phyloP scores from a whole-genome alignment of 129 eudicot species.

The Silybum marianum region DNA sequence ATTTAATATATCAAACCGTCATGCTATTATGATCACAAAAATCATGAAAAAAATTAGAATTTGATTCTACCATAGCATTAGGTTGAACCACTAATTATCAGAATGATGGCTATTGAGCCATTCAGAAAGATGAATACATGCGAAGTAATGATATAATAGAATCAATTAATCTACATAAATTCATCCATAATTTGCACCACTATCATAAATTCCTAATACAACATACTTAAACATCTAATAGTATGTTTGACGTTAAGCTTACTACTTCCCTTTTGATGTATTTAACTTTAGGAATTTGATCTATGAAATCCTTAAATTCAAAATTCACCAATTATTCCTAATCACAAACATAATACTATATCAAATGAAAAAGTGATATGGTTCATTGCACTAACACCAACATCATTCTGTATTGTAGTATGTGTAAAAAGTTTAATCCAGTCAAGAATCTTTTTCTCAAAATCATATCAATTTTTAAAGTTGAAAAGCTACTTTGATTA shows the following conservation, averaged over 20 bases:
- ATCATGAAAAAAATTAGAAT: neutral
- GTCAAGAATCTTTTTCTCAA: slow-evolving; percentile 13
- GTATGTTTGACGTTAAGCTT: neutral
- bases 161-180: neutral
- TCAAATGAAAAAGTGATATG: neutral
- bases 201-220: slow-evolving; percentile 14
- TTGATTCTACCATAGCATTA: neutral
- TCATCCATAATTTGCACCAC: slow-evolving; percentile 26
- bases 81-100: neutral
- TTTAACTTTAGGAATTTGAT: slow-evolving; percentile 4
- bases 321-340: neutral
- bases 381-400: slow-evolving; percentile 7
- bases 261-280: neutral
- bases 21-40: neutral
- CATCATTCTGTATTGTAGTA: neutral
- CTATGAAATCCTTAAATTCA: neutral
- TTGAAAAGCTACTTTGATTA: slow-evolving; percentile 16
- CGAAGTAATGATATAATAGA: neutral
- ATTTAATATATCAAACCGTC: neutral
- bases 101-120: neutral
- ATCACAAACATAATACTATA: neutral
- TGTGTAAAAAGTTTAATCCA: neutral
- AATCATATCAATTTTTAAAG: slow-evolving; percentile 9
- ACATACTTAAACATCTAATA: slow-evolving; percentile 12
- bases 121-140: neutral